These are phyloP conservation scores for Echites panduratus DNA, from an alignment of 257 asterid species.

Conservation along the genomic window DNA sequence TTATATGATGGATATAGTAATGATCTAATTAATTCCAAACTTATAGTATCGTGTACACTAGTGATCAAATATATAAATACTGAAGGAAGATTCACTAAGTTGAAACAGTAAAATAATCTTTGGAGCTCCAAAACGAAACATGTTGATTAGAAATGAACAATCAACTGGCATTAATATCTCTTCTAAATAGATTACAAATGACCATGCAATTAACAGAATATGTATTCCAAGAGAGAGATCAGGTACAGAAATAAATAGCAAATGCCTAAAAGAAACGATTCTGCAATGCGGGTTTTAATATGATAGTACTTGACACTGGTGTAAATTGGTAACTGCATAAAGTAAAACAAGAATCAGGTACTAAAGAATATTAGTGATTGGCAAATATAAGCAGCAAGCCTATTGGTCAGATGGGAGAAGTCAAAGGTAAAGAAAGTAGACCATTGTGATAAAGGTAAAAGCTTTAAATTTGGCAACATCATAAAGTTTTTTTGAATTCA, in stretches of 20 bases:
- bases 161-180: not conserved
- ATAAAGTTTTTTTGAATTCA: slow-evolving; percentile 1
- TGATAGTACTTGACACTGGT: not conserved
- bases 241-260: not conserved
- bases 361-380: not conserved
- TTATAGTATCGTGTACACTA: too few relatives aligned
- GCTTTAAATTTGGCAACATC: not conserved
- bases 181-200: too few relatives aligned
- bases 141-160: not conserved
- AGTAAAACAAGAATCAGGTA: not conserved
- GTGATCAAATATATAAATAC: not conserved
- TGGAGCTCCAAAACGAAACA: not conserved
- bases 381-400: not conserved
- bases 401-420: too few relatives aligned
- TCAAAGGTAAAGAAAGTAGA: not conserved
- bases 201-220: too few relatives aligned
- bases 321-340: not conserved
- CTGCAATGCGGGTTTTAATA: not conserved
- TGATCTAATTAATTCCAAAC: too few relatives aligned
- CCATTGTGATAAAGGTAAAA: not conserved
- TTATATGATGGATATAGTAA: not conserved
- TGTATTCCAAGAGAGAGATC: not conserved
- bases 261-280: not conserved
- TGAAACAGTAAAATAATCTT: not conserved
- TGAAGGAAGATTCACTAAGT: not conserved